Evolutionary conservation across 225 moss, liverwort and hornwort species (phyloP).

Genomic region (Neckera pumila): DNA sequence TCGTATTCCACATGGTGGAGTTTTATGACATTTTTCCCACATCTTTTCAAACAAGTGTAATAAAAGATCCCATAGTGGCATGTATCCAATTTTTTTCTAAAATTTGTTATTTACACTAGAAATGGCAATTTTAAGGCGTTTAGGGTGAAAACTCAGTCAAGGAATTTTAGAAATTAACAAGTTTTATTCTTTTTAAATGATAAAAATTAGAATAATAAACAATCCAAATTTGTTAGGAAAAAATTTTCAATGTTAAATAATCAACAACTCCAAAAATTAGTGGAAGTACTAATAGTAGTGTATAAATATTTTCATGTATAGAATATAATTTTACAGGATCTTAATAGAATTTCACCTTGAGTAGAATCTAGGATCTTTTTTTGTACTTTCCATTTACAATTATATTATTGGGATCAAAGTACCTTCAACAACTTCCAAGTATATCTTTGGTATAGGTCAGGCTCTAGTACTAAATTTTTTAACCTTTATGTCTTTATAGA

Average conservation of each 20-base stretch:
- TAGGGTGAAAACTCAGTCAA: no score
- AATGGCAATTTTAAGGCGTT: no score
- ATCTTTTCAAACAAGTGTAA: no score
- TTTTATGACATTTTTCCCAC: no score
- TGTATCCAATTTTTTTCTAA: no score
- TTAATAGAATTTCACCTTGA: not conserved
- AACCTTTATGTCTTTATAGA: no score
- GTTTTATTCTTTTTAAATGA: not conserved
- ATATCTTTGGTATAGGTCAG: accelerated
- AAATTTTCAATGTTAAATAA: not conserved
- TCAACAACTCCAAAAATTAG: not conserved
- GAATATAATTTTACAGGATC: not conserved
- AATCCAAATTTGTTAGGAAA: not conserved
- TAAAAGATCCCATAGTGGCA: no score
- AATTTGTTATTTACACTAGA: no score
- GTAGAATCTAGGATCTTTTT: not conserved
- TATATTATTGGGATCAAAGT: not conserved
- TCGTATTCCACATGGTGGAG: no score
- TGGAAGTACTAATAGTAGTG: not conserved
- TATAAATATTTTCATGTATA: no score
- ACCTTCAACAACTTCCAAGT: not conserved
- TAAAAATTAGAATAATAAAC: not conserved
- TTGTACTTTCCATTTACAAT: not conserved
- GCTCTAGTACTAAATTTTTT: not conserved
- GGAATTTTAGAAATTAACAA: no score